phyloP scores from a whole-genome alignment of 2,329 filamentous ascomycete genomes.

The Aspergillus awamori region DNA sequence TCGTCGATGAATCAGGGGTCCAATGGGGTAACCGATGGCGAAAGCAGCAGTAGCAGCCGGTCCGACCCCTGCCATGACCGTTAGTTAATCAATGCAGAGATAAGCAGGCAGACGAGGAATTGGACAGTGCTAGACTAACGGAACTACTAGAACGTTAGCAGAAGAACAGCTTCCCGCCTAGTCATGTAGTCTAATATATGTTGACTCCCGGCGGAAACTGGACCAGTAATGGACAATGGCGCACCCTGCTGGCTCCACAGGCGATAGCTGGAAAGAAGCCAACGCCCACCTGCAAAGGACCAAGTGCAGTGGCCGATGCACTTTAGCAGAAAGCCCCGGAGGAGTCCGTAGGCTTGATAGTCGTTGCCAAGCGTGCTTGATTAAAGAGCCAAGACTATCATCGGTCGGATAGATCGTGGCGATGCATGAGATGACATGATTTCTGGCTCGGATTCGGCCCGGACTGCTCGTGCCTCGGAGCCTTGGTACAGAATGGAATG shows the following conservation, averaged over 20 bases:
- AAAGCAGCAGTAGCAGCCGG: neutral
- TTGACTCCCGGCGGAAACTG: neutral
- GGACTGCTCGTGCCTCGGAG: neutral
- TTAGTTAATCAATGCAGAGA: neutral
- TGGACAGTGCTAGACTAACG: neutral
- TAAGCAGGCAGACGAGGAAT: neutral
- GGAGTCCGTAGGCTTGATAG: neutral
- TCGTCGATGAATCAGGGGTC: neutral
- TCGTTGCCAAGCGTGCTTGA: neutral
- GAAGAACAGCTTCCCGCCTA: neutral
- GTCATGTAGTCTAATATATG: neutral
- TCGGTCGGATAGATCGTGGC: neutral
- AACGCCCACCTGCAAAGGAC: neutral
- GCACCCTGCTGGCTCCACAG: neutral
- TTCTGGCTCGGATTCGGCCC: neutral
- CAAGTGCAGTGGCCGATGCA: neutral
- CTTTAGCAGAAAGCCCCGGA: neutral
- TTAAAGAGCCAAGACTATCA: neutral
- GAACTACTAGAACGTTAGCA: neutral
- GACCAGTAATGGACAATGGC: neutral
- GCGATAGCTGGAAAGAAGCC: neutral
- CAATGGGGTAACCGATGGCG: neutral
- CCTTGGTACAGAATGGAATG: neutral
- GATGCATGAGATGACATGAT: constrained; percentile 3
- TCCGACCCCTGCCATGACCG: neutral